Evolutionary conservation across 2,329 filamentous ascomycete species (phyloP).

Genomic region (Sclerotiophoma versabilis): DNA sequence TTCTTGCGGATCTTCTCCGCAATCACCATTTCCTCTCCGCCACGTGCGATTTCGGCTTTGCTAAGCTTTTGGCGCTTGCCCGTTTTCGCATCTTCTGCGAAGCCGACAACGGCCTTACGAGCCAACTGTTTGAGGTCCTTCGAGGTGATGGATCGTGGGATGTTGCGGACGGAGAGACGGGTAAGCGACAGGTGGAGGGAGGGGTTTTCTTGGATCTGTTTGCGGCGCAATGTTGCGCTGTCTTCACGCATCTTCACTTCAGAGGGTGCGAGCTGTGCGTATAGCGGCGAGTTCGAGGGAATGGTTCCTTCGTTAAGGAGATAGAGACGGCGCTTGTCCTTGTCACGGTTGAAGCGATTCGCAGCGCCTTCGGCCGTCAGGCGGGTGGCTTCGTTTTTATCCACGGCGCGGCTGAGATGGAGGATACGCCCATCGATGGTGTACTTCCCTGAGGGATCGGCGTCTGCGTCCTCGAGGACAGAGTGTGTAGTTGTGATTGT

Average conservation of each 20-base stretch:
- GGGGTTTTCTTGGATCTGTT: slow-evolving; percentile 89
- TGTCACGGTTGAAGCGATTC: slow-evolving; percentile 71
- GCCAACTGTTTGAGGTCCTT: slow-evolving; percentile 93
- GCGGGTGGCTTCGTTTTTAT: slow-evolving; percentile 77
- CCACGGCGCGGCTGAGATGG: slow-evolving; percentile 83
- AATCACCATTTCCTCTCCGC: slow-evolving; percentile 79
- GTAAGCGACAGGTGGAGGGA: slow-evolving; percentile 87
- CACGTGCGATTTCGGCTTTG: slow-evolving; percentile 85
- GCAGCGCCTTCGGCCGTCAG: slow-evolving; percentile 73
- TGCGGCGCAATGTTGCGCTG: slow-evolving; percentile 85
- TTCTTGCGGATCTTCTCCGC: slow-evolving; percentile 80
- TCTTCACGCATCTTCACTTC: slow-evolving; percentile 90
- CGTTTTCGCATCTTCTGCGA: slow-evolving; percentile 85
- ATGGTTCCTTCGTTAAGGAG: slow-evolving; percentile 88
- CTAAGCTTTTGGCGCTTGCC: slow-evolving; percentile 79
- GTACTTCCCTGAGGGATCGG: slow-evolving; percentile 83
- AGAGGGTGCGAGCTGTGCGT: slow-evolving; percentile 74
- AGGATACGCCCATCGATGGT: slow-evolving; percentile 90
- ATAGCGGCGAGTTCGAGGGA: slow-evolving; percentile 76
- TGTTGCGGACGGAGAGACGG: slow-evolving; percentile 87
- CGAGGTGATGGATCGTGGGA: slow-evolving; percentile 81
- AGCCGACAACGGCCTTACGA: slow-evolving; percentile 90
- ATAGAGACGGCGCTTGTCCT: slow-evolving; percentile 89
- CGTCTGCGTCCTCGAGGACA: slow-evolving; percentile 83
- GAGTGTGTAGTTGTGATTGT: slow-evolving; percentile 64